A percentile compares a stretch with the other conserved stretches of the same genome.
Conservation (phyloP, 768 basidiomycete genomes). For the Boletus reticuloceps region DNA sequence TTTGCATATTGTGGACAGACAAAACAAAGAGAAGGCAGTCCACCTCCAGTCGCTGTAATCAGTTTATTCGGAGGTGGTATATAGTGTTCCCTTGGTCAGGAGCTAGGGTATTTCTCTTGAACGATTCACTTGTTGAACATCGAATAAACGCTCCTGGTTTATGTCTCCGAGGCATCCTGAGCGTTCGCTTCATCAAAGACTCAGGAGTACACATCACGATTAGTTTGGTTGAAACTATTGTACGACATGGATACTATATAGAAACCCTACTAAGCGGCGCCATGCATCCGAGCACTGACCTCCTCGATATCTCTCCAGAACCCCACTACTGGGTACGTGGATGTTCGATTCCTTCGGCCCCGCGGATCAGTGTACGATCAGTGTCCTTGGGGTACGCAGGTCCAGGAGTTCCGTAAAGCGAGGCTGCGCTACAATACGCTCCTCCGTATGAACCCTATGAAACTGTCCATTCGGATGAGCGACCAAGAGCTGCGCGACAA, state of each 20-base stretch:
- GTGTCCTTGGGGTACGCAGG: slow-evolving; percentile 17
- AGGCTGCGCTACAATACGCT: slow-evolving; percentile 21
- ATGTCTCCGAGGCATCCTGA: too few relatives aligned
- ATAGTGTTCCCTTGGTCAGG: slow-evolving; percentile 5
- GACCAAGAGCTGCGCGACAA: slow-evolving; percentile 24
- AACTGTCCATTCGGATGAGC: slow-evolving; percentile 20
- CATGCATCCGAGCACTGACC: not conserved
- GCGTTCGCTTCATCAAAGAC: too few relatives aligned
- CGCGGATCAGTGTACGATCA: slow-evolving; percentile 18
- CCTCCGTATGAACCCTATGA: slow-evolving; percentile 21
- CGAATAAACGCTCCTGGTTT: not conserved
- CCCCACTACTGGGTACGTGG: not conserved
- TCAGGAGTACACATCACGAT: too few relatives aligned
- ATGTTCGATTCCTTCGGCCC: too few relatives aligned
- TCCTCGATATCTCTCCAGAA: too few relatives aligned
- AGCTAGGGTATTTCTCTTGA: not conserved
- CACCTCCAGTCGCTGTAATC: slow-evolving; percentile 63
- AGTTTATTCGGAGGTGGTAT: slow-evolving; percentile 65
- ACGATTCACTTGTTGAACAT: not conserved
- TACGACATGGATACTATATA: not conserved
- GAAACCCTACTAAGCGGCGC: not conserved
- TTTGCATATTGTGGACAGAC: slow-evolving; percentile 82
- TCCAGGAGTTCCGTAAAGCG: slow-evolving; percentile 10
- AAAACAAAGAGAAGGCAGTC: slow-evolving; percentile 59
- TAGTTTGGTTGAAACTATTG: not conserved